phyloP scores from a whole-genome alignment of 768 basidiomycete genomes.

The Cubamyces sp. region DNA sequence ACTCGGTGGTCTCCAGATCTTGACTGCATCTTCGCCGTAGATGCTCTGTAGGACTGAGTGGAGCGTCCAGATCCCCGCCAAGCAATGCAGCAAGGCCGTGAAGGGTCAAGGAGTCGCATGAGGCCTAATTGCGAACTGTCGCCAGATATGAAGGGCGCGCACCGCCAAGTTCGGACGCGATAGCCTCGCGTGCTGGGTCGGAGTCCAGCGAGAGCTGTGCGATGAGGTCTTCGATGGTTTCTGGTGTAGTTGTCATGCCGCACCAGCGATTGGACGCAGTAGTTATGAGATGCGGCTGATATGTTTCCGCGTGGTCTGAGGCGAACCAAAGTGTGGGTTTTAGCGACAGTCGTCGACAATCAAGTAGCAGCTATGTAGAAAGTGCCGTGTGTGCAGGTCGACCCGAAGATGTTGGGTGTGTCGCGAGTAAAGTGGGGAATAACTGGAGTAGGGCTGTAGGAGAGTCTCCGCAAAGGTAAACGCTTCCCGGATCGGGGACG shows the following conservation, averaged over 20 bases:
- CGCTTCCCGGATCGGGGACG: background rate
- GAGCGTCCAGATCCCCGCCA: slow-evolving; percentile 4
- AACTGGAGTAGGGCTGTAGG: too few relatives aligned
- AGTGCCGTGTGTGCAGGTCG: too few relatives aligned
- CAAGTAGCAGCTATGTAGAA: background rate
- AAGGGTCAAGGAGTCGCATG: slow-evolving; percentile 24
- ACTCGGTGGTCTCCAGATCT: slow-evolving; percentile 52
- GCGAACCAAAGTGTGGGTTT: background rate
- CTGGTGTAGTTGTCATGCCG: slow-evolving; percentile 10
- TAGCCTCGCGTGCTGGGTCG: slow-evolving; percentile 42
- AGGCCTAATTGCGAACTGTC: slow-evolving; percentile 23
- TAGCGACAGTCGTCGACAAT: too few relatives aligned
- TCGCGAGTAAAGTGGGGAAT: too few relatives aligned
- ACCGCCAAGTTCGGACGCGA: slow-evolving; percentile 54
- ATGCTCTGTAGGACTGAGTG: slow-evolving; percentile 75
- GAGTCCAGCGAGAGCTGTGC: slow-evolving; percentile 34
- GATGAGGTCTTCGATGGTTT: slow-evolving; percentile 22
- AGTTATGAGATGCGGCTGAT: too few relatives aligned
- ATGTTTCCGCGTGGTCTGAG: background rate
- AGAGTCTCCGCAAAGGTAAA: background rate
- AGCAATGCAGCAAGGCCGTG: slow-evolving; percentile 19
- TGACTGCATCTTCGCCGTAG: slow-evolving; percentile 71
- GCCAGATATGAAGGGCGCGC: slow-evolving; percentile 21
- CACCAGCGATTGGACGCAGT: too few relatives aligned
- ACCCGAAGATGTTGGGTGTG: background rate